Conservation (phyloP, 176 grass and related monocot species). For the Hsuehochloa calcarea region DNA sequence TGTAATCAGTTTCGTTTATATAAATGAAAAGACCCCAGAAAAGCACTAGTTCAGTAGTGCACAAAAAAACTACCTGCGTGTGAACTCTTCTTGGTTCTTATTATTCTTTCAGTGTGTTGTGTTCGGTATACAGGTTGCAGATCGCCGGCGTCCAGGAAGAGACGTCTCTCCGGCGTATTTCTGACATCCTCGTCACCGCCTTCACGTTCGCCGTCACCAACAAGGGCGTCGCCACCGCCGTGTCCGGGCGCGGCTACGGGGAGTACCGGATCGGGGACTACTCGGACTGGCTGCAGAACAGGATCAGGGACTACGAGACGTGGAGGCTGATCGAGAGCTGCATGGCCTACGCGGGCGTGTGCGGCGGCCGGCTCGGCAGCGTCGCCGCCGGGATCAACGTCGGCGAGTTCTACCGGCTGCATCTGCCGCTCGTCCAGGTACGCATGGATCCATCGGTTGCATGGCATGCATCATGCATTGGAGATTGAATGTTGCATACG, state of each 20-base stretch:
- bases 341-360: constrained; percentile 48
- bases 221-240: constrained; percentile 41
- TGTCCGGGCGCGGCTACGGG: constrained; percentile 46
- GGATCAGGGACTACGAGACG: constrained; percentile 46
- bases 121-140: too few species aligned
- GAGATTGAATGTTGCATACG: neutral
- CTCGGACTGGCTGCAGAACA: constrained; percentile 62
- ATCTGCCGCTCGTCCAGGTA: constrained; percentile 71
- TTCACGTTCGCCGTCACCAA: constrained; percentile 63
- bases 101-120: too few species aligned
- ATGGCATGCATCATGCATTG: neutral
- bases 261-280: constrained; percentile 66
- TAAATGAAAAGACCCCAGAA: too few species aligned
- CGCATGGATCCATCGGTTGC: neutral
- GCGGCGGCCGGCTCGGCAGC: constrained; percentile 24
- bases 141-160: too few species aligned
- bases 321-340: constrained; percentile 65
- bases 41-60: too few species aligned
- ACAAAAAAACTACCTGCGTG: too few species aligned
- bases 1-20: too few species aligned
- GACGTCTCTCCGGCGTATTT: too few species aligned
- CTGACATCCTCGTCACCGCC: constrained; percentile 35
- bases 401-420: constrained; percentile 50
- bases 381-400: constrained; percentile 30
- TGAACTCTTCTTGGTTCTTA: too few species aligned